Evolutionary conservation across 768 basidiomycete genomes (phyloP), one percentile per base, ranked within the genome.

Genomic region (Leccinum variicolor): DNA sequence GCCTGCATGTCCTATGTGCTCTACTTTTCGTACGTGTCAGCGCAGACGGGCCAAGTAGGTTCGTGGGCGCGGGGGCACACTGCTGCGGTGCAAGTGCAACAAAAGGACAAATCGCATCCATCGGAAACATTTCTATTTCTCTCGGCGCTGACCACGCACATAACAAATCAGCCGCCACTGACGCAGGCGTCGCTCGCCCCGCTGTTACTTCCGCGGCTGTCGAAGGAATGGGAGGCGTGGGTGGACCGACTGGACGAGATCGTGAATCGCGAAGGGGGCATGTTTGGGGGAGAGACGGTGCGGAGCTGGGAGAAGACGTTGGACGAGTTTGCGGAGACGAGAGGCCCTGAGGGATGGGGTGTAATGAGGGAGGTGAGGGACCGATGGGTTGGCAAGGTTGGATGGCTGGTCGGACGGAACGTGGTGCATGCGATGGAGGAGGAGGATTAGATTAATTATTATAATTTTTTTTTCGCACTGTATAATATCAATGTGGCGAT

Each of bases 221-320:
- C 77, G 8, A 79, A 85, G 52, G 91, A 94, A 68, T 93, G 92
- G 91, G 80, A 75, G 52, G 84, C 83, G 14, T 94, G 91, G 91
- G 76, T 91, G 19, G 77, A 83, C 39, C 79, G 79, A 49, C 79
- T 94, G 29, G 89, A 92, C 62, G 75, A 81, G 9, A 73, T 82
- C 15, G 87, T 90, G 5, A 94, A 93, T 66, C 76, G 73, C 14
- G 78, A 87, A 59, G 89, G 84, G 6, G 84, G 89, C 6, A 90
- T 94, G 90, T 92, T 92, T 68, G 84, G 89, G 3, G 79, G 76
- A 34, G 90, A 92, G 59, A 81, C 80, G 9, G 89, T 86, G 43
- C 73, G 77, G 61, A 75, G 73, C 6, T 94, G 91, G 91, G 85
- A 86, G 64, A 78, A 82, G 43, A 79, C 76, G 8, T 69, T 94